These are phyloP conservation scores for Chaetomiaceae sp. DNA, from an alignment of 2,329 filamentous ascomycete species.

Conservation along the genomic window DNA sequence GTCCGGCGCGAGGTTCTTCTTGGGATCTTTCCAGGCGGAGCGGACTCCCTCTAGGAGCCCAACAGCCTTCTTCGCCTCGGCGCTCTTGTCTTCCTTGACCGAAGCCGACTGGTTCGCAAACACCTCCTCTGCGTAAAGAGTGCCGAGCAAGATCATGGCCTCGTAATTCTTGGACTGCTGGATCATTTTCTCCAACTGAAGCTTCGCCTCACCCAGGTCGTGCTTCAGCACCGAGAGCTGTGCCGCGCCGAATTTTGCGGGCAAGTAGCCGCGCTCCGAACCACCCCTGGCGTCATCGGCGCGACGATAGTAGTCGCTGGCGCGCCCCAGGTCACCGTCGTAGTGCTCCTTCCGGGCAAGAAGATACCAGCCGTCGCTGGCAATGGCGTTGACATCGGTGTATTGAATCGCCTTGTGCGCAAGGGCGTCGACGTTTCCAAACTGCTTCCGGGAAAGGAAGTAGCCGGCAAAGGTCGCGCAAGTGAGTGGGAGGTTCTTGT, in stretches of 20 bases:
- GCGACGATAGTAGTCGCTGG: slow-evolving; percentile 80
- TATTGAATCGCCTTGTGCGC: slow-evolving; percentile 91
- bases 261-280: slow-evolving; percentile 83
- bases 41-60: slow-evolving; percentile 79
- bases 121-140: slow-evolving; percentile 89
- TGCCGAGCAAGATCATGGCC: slow-evolving; percentile 86
- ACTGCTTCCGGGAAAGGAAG: slow-evolving; percentile 78
- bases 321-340: slow-evolving; percentile 67
- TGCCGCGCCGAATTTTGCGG: slow-evolving; percentile 89
- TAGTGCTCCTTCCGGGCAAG: slow-evolving; percentile 89
- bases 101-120: slow-evolving; percentile 71
- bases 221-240: slow-evolving; percentile 82
- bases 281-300: slow-evolving; percentile 91
- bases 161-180: slow-evolving; percentile 80
- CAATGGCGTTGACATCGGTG: slow-evolving; percentile 93
- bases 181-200: slow-evolving; percentile 89
- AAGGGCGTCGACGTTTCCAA: slow-evolving; percentile 76
- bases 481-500: slow-evolving; percentile 84
- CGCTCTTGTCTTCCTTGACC: slow-evolving; percentile 79
- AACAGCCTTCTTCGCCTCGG: slow-evolving; percentile 82
- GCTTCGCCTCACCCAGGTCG: slow-evolving; percentile 87
- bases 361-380: slow-evolving; percentile 96
- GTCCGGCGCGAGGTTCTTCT: slow-evolving; percentile 76
- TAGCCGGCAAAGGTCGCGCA: slow-evolving; percentile 88
- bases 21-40: slow-evolving; percentile 85